Evolutionary conservation across 2,329 filamentous ascomycete genomes (phyloP).

Genomic region (Sporothrix euskadiensis): DNA sequence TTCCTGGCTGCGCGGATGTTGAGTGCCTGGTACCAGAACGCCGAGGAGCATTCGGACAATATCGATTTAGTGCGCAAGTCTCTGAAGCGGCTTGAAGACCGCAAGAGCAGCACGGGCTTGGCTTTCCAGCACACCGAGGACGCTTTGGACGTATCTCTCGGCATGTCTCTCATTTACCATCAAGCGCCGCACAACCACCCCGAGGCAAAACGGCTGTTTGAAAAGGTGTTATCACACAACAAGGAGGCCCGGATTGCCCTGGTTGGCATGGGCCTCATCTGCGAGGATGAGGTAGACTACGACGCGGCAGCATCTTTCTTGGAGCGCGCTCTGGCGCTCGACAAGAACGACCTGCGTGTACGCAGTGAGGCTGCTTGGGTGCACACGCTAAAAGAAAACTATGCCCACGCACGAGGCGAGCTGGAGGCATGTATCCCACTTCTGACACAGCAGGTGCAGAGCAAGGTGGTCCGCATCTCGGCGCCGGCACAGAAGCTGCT

Average conservation of each 20-base stretch:
- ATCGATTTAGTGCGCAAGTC: conserved; percentile 79
- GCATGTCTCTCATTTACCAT: conserved; percentile 84
- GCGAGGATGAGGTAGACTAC: conserved; percentile 91
- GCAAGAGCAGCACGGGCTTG: conserved; percentile 68
- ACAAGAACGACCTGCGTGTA: conserved; percentile 73
- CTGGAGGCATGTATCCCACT: conserved; percentile 68
- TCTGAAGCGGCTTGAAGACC: conserved; percentile 58
- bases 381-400: conserved; percentile 77
- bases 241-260: conserved; percentile 75
- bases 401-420: conserved; percentile 64
- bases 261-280: conserved; percentile 86
- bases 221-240: conserved; percentile 75
- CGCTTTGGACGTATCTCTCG: conserved; percentile 73
- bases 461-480: conserved; percentile 16
- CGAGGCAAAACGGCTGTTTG: conserved; percentile 84
- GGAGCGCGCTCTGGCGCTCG: conserved; percentile 70
- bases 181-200: conserved; percentile 86
- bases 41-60: conserved; percentile 82
- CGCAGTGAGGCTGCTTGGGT: conserved; percentile 91
- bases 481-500: conserved; percentile 68
- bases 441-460: conserved; percentile 60
- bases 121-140: conserved; percentile 69
- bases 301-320: conserved; percentile 79
- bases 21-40: conserved; percentile 76
- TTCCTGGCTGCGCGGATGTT: conserved; percentile 80